These are phyloP conservation scores for Curvularia verruculosa DNA, from an alignment of 2,329 filamentous ascomycete genomes.

Conservation along the genomic window DNA sequence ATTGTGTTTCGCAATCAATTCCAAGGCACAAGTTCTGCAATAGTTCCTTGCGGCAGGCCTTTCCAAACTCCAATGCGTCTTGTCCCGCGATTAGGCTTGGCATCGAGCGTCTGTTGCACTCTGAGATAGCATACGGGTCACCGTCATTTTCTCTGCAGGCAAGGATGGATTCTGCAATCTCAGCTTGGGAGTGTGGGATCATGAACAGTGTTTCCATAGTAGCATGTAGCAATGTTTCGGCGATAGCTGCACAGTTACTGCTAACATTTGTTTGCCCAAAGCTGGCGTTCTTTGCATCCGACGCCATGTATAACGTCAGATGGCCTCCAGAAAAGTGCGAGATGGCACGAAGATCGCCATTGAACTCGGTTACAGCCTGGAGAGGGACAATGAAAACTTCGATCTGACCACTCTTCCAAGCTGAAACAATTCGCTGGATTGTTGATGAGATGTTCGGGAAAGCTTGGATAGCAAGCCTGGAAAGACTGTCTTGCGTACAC, in stretches of 20 bases:
- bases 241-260: conserved; percentile 43
- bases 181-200: conserved; percentile 41
- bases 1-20: conserved; percentile 57
- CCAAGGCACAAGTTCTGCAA: conserved; percentile 57
- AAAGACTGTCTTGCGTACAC: conserved; percentile 46
- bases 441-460: conserved; percentile 52
- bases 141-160: conserved; percentile 29
- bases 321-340: conserved; percentile 39
- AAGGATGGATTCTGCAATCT: conserved; percentile 42
- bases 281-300: conserved; percentile 33
- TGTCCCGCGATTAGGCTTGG: conserved; percentile 30
- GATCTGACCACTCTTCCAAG: conserved; percentile 44
- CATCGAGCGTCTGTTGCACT: conserved; percentile 43
- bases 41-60: conserved; percentile 51
- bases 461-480: conserved; percentile 48
- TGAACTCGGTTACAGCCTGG: conserved; percentile 35
- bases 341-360: conserved; percentile 48
- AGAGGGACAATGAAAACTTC: conserved; percentile 45
- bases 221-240: conserved; percentile 45
- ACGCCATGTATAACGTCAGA: conserved; percentile 42
- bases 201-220: conserved; percentile 44
- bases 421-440: conserved; percentile 37
- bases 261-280: conserved; percentile 39
- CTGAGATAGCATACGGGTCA: conserved; percentile 37
- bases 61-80: conserved; percentile 30